Evolutionary conservation across 2,329 filamentous ascomycete species (phyloP), one percentile per base, ranked within the genome.

Genomic region (Orbilia oligospora): DNA sequence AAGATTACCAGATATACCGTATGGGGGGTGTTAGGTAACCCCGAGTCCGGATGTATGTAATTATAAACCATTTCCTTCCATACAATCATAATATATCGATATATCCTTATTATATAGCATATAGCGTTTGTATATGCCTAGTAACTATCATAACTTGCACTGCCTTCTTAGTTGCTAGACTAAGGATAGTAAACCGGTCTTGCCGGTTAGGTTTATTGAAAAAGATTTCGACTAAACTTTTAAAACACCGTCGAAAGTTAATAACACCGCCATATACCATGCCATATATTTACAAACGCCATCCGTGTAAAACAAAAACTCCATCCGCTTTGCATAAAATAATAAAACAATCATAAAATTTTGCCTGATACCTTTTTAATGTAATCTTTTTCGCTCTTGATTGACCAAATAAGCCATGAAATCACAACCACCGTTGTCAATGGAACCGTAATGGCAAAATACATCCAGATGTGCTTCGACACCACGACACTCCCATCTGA

Each of bases 401-500:
- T 22, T 18, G 72, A 44, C 72, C 72, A 77, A 51, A 71, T 53
- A 58, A 71, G 20, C 72, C 72, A 77, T 16, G 65, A 27, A 18
- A 63, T 36, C 38, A 77, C 41, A 2, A 71, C 58, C 0, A 10
- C 33, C 0, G 66, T 14, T 12, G 67, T 71, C 36, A 77, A 63
- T 3, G 72, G 72, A 33, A 71, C 18, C 0, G 72, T 44, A 12
- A 77, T 71, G 0, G 58, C 72, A 48, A 77, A 71, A 36, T 77
- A 77, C 49, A 77, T 58, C 72, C 72, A 66, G 1, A 77, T 41
- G 30, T 77, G 72, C n/a, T 51, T 65, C 9, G 72, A 77, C 0
- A 71, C 67, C 27, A 77, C 72, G 20, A 77, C 22, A 3, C 38
- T 53, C 5, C 72, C 72, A 63, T 77, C 66, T 1, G 66, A 16